Evolutionary conservation across 1,284 basidiomycete species (phyloP).

Genomic region (Heimioporus punctisporus): DNA sequence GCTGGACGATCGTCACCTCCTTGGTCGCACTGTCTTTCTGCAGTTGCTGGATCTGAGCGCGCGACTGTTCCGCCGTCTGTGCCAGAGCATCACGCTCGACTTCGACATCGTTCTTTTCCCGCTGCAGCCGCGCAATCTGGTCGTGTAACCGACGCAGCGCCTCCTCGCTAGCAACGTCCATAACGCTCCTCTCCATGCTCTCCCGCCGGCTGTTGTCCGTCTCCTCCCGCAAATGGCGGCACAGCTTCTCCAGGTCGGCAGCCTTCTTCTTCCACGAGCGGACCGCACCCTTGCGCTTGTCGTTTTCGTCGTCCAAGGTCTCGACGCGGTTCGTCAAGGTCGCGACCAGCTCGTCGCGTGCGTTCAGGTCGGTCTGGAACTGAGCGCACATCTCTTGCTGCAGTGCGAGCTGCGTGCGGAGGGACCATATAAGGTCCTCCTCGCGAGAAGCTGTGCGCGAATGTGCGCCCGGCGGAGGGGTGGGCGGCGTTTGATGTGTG

Average conservation of each 20-base stretch:
- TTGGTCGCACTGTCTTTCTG: conserved; percentile 83
- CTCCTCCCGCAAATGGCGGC: conserved; percentile 66
- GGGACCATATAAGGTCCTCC: conserved; percentile 65
- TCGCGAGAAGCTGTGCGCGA: conserved; percentile 65
- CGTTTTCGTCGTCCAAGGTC: conserved; percentile 59
- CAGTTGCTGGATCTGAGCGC: conserved; percentile 67
- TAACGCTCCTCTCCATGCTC: conserved; percentile 70
- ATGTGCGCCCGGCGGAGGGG: conserved; percentile 56
- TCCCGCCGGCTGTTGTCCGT: conserved; percentile 68
- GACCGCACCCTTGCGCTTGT: conserved; percentile 53
- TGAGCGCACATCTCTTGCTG: conserved; percentile 72
- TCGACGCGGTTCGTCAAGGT: conserved; percentile 56
- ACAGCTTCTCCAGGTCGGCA: conserved; percentile 64
- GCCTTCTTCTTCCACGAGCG: conserved; percentile 74
- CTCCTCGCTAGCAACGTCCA: conserved; percentile 77
- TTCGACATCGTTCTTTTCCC: conserved; percentile 18
- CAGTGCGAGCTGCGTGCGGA: conserved; percentile 71
- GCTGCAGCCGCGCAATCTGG: conserved; percentile 23
- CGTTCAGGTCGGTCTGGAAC: conserved; percentile 70
- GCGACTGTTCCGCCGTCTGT: conserved; percentile 14
- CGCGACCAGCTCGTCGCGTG: conserved; percentile 69
- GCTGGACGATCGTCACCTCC: conserved; percentile 78
- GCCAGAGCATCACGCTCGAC: conserved; percentile 3
- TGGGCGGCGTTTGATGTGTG: conserved; percentile 60
- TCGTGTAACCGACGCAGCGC: conserved; percentile 67